phyloP scores from a whole-genome alignment of 1,284 basidiomycete genomes.

The Ustilago xerochloae region DNA sequence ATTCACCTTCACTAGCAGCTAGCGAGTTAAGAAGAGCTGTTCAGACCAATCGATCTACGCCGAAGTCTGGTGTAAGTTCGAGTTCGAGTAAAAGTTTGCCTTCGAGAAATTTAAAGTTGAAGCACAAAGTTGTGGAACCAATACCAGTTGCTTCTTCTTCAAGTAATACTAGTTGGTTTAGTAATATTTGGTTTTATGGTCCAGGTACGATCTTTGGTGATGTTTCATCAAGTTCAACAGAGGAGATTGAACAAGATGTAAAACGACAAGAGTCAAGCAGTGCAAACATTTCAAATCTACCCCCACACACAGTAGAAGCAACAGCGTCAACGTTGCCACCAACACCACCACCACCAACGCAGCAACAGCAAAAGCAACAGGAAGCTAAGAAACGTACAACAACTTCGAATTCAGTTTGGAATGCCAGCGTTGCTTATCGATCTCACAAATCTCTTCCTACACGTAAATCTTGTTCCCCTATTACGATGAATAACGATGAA shows the following conservation, averaged over 20 bases:
- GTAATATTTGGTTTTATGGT: conserved; percentile 41
- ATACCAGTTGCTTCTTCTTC: conserved; percentile 7
- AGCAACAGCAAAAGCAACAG: neutral
- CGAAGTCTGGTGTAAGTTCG: too few species aligned
- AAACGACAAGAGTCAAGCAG: too few species aligned
- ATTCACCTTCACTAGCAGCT: conserved; percentile 40
- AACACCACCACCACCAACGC: neutral
- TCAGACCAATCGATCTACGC: conserved; percentile 11
- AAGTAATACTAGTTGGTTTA: conserved; percentile 36
- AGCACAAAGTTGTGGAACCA: neutral
- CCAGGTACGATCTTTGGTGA: conserved; percentile 25
- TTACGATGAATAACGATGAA: conserved; percentile 9
- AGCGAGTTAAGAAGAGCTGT: conserved; percentile 28
- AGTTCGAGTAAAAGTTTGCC: conserved; percentile 38
- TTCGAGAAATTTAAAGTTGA: conserved; percentile 25
- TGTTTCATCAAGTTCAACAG: too few species aligned
- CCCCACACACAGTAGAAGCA: neutral
- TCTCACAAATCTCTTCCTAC: conserved; percentile 35
- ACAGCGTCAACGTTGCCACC: conserved; percentile 4
- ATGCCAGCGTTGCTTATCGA: conserved; percentile 42
- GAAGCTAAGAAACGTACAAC: conserved; percentile 27
- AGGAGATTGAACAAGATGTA: too few species aligned
- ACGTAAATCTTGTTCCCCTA: conserved; percentile 12
- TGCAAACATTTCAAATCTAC: too few species aligned
- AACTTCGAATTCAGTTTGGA: conserved; percentile 39